These are phyloP conservation scores for Bidens hawaiensis DNA, from an alignment of 140 eudicot species.

Conservation along the genomic window DNA sequence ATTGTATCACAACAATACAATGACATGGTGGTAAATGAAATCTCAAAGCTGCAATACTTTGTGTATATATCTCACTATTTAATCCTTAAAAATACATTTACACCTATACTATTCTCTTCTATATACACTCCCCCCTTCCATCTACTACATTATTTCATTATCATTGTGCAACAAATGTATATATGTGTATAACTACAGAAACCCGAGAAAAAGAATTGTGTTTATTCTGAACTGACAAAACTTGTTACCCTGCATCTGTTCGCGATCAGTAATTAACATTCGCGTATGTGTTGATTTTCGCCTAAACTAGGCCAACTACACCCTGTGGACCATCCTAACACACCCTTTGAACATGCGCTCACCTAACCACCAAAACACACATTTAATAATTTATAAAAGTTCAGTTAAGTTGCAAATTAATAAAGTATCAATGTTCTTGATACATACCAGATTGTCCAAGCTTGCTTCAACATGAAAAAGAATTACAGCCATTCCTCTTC, in stretches of 20 bases:
- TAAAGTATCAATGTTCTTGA: background rate
- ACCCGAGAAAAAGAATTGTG: constrained; percentile 24
- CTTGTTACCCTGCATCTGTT: constrained; percentile 36
- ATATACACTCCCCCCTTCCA: constrained; percentile 60
- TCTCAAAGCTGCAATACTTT: constrained; percentile 7
- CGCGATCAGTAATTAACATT: constrained; percentile 31
- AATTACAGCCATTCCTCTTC: constrained; percentile 66
- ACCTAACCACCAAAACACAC: constrained; percentile 36
- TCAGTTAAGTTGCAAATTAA: background rate
- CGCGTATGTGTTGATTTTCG: constrained; percentile 46
- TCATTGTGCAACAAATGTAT: constrained; percentile 23
- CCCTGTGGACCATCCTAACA: constrained; percentile 86
- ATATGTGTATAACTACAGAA: constrained; percentile 21
- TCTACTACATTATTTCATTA: constrained; percentile 27
- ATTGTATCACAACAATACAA: background rate
- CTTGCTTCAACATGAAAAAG: constrained; percentile 68
- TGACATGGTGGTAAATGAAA: background rate
- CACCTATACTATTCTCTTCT: constrained; percentile 50
- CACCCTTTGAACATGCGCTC: constrained; percentile 62
- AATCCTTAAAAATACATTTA: constrained; percentile 37
- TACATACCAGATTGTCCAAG: constrained; percentile 59
- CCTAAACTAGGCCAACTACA: constrained; percentile 70
- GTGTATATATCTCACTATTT: constrained; percentile 21
- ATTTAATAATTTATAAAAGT: background rate
- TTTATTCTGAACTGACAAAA: constrained; percentile 44